Evolutionary conservation across 1,284 basidiomycete species (phyloP).

Genomic region (Mycocalia duriaeana): DNA sequence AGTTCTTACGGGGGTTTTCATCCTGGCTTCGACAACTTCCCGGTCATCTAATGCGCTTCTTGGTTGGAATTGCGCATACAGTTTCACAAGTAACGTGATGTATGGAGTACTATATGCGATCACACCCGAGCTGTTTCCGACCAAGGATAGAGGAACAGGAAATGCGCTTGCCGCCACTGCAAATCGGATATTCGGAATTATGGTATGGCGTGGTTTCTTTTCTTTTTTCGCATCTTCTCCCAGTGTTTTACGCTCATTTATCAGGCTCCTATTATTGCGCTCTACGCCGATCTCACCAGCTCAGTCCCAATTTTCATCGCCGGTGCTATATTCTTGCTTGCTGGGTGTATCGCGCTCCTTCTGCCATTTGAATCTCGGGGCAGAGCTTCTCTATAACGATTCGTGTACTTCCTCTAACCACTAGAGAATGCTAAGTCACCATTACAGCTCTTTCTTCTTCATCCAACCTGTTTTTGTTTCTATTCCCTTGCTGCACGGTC

Average conservation of each 20-base stretch:
- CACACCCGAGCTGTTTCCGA: slow-evolving; percentile 70
- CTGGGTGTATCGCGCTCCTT: slow-evolving; percentile 61
- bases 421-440: too few species aligned
- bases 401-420: too few species aligned
- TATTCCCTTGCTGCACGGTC: too few species aligned
- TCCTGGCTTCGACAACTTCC: slow-evolving; percentile 69
- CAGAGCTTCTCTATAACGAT: slow-evolving; percentile 57
- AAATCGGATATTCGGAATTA: slow-evolving; percentile 57
- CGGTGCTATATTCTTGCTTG: slow-evolving; percentile 64
- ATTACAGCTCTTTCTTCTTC: too few species aligned
- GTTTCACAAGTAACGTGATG: slow-evolving; percentile 69
- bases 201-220: too few species aligned
- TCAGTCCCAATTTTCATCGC: slow-evolving; percentile 75
- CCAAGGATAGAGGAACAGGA: slow-evolving; percentile 64
- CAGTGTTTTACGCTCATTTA: slow-evolving; percentile 18
- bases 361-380: slow-evolving; percentile 76
- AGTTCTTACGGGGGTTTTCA: slow-evolving; percentile 69
- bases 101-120: slow-evolving; percentile 73
- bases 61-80: slow-evolving; percentile 65
- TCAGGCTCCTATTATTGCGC: slow-evolving; percentile 69
- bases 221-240: slow-evolving; percentile 25
- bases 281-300: slow-evolving; percentile 63
- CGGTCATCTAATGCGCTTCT: slow-evolving; percentile 61
- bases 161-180: slow-evolving; percentile 54
- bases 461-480: too few species aligned